A percentile compares a stretch with the other conserved stretches of the same genome.
Evolutionary conservation across 352 stramenopile species (phyloP).

Genomic region (Globisporangium okanoganense): DNA sequence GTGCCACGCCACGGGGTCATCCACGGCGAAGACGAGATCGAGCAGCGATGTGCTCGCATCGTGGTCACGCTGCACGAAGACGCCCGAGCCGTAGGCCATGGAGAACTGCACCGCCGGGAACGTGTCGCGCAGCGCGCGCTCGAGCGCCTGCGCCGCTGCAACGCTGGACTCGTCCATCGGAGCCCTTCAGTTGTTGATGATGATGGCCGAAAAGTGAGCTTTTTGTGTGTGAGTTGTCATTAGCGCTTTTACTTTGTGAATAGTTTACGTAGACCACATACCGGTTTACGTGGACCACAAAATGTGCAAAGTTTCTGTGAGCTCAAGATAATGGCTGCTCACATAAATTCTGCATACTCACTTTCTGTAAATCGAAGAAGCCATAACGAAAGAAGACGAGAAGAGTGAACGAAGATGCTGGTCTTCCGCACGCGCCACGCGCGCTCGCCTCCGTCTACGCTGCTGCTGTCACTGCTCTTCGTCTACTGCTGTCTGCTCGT

Average conservation of each 20-base stretch:
- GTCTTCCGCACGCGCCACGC: background rate
- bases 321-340: too few species aligned
- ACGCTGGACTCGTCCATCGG: too few species aligned
- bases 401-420: background rate
- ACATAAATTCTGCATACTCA: too few species aligned
- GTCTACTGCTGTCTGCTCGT: background rate
- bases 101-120: constrained; percentile 75
- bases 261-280: too few species aligned
- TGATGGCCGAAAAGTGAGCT: too few species aligned
- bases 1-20: constrained; percentile 81
- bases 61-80: constrained; percentile 78
- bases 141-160: constrained; percentile 24
- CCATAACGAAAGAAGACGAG: background rate
- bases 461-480: background rate
- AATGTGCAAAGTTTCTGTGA: too few species aligned
- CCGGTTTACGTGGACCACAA: too few species aligned
- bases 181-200: too few species aligned
- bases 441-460: background rate
- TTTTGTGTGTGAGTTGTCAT: too few species aligned
- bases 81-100: constrained; percentile 83
- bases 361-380: too few species aligned
- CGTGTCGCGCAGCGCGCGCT: constrained; percentile 43
- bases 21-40: constrained; percentile 86
- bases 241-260: too few species aligned
- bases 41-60: constrained; percentile 79